A percentile compares a stretch with the other conserved stretches of the same genome.
Conservation (phyloP, 345 rosid species). For the Boechera stricta region DNA sequence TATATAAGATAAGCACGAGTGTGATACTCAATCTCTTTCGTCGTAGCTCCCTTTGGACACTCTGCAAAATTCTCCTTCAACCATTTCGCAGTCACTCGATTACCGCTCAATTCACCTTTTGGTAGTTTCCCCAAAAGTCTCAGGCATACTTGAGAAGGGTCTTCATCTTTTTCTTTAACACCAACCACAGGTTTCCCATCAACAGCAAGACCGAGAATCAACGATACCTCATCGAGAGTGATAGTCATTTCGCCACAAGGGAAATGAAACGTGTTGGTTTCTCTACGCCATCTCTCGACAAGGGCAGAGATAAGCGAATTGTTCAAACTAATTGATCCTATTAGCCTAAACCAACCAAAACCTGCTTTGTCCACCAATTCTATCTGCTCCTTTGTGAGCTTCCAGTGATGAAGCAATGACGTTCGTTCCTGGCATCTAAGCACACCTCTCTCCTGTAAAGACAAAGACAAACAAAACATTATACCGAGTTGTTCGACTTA, state of each 20-base stretch:
- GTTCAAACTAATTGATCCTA: conserved; percentile 75
- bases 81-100: conserved; percentile 79
- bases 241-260: conserved; percentile 79
- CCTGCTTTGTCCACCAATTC: conserved; percentile 73
- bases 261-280: conserved; percentile 76
- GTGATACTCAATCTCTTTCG: conserved; percentile 56
- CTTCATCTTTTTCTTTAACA: conserved; percentile 49
- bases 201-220: conserved; percentile 65
- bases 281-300: conserved; percentile 79
- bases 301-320: conserved; percentile 76
- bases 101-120: conserved; percentile 62
- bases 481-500: neutral
- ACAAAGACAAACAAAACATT: neutral
- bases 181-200: conserved; percentile 79
- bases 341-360: conserved; percentile 66
- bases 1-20: conserved; percentile 77
- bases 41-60: conserved; percentile 61
- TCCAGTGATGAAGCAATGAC: conserved; percentile 76
- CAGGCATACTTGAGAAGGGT: conserved; percentile 61
- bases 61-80: conserved; percentile 70
- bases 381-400: conserved; percentile 60
- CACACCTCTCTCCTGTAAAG: conserved; percentile 66
- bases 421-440: conserved; percentile 82
- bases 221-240: conserved; percentile 66
- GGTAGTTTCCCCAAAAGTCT: conserved; percentile 65